Evolutionary conservation across 139 green algal species (phyloP), one percentile per base, ranked within the genome.

Genomic region (Picochlorum sp.): DNA sequence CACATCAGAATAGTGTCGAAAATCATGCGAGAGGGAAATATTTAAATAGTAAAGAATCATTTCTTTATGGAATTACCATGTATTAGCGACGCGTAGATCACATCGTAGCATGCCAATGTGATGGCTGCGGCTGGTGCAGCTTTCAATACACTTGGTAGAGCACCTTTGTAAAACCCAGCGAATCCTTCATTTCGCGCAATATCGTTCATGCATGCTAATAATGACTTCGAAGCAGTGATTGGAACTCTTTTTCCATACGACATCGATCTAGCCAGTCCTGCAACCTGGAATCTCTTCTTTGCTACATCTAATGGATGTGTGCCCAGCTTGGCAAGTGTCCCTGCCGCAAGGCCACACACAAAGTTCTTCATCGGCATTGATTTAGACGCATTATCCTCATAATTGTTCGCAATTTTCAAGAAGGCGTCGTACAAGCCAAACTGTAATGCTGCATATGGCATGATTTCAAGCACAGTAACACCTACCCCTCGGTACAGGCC

Each of bases 251-350:
- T 73, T 4, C 89, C 87, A 59, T 95, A 98, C 45, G 59, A 46
- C 16, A 78, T 26, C 5, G 70, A 80, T 56, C 90, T 62, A 28
- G 68, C 62, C 49, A 96, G 72, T 0, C 89, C 89, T 6, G 83
- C 82, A 30, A 96, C 84, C 74, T 98, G 92, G 69, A 91, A 97
- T 10, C 93, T 67, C 77, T 98, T 98, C 76, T 98, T 98, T 32
- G 85, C 84, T n/a, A 98, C 91, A 65, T 98, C 93, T 61, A 98
- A 72, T 3, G 92, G 92, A 71, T 97, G 90, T 1, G 83, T 91
- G 9, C 58, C 82, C 46, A 94, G 62, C 72, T 98, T 98, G 61
- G 90, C 86, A 4, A 89, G n/a, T 44, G 83, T 82, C 18, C 91
- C 91, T 26, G 91, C 82, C 13, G 69, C 66, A 51, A 94, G 73